Conservation (phyloP, 495 filamentous ascomycete genomes). For the Xylaria bambusicola region DNA sequence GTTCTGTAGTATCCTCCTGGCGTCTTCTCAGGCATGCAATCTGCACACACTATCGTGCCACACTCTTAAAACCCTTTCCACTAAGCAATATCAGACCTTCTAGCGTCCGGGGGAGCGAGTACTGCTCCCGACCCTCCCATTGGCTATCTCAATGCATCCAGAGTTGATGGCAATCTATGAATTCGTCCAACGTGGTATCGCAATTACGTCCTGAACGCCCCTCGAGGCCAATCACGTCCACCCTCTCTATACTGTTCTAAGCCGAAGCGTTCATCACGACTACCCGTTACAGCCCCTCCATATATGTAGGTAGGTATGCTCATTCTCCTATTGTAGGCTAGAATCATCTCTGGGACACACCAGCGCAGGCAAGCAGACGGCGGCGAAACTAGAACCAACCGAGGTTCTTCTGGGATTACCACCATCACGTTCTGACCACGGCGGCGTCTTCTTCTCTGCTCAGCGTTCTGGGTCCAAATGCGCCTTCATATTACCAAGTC, state of each 20-base stretch:
- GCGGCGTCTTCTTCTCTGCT: neutral
- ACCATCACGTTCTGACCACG: neutral
- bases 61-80: conserved; percentile 7
- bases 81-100: conserved; percentile 26
- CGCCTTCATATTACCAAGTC: neutral
- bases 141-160: conserved; percentile 27
- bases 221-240: conserved; percentile 32
- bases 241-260: conserved; percentile 2
- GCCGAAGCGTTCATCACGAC: conserved; percentile 2
- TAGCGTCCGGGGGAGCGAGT: conserved; percentile 19
- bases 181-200: conserved; percentile 36
- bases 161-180: conserved; percentile 35
- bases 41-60: conserved; percentile 19
- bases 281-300: neutral
- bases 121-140: conserved; percentile 17
- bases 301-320: too few relatives aligned
- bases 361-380: neutral
- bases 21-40: conserved; percentile 17
- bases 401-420: neutral
- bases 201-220: conserved; percentile 32
- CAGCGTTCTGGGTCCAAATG: conserved; percentile 4
- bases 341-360: neutral
- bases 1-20: conserved; percentile 16
- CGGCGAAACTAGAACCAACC: neutral
- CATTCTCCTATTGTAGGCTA: neutral